Evolutionary conservation across 805 yeast species (phyloP), one percentile per base, ranked within the genome.

Genomic region (Groenewaldozyma salmanticensis): DNA sequence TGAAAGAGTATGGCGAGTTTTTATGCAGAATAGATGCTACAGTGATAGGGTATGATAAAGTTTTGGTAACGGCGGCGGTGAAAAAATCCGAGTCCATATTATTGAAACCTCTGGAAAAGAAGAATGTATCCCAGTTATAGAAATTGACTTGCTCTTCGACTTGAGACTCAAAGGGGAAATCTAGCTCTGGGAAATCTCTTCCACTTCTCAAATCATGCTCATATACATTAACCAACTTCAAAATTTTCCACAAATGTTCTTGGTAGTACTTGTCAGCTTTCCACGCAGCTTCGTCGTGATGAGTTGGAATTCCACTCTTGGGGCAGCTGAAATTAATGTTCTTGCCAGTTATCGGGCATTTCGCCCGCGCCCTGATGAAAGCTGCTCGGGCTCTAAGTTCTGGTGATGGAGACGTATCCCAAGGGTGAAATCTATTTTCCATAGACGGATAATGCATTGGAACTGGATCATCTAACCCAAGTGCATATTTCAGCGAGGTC

Each of bases 41-140:
- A 3, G 98, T 87, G 45, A 85, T 64, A 34, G 98, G 98, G 61
- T 86, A 92, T 40, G 94, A 83, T 57, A 92, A 72, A 74, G 90
- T 83, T 60, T 92, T 92, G 16, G 97, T 86, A 27, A 87, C 88
- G 3, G 94, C 94, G 1, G 97, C 97, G 57, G 90, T 68, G 61
- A 90, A 94, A 66, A 85, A 90, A 61, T 88, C 96, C 3, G 95
- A 83, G 62, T 92, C 95, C 97, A 92, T 90, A 4, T 96, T 90
- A 53, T 78, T 81, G 60, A 85, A 92, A 52, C 81, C 81, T 59
- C 98, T 74, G 0, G 97, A 90, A 62, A 90, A 92, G 58, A 92
- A 81, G 55, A 77, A 90, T 6, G 92, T 69, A 62, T 92, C 97
- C 98, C 98, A 92, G 59, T 74, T 79, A 37, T 78, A 68, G 58